phyloP scores from a whole-genome alignment of 2,329 filamentous ascomycete species.

The Colletotrichum theobromicola region DNA sequence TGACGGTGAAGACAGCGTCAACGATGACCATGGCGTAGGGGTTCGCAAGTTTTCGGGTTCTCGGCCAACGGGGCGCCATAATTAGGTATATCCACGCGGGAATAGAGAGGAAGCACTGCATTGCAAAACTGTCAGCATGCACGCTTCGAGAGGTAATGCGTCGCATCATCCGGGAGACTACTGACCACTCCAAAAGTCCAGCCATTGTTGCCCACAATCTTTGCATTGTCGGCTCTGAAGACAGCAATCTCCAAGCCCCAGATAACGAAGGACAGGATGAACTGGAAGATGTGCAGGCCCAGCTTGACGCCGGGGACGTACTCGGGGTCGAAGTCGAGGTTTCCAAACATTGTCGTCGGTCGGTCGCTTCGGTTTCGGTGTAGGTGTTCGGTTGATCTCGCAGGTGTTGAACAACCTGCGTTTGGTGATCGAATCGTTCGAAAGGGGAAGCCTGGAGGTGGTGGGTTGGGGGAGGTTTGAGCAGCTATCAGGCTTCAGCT shows the following conservation, averaged over 20 bases:
- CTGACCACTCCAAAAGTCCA: constrained; percentile 70
- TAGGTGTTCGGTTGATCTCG: background rate
- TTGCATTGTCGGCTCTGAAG: constrained; percentile 53
- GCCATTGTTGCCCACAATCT: constrained; percentile 62
- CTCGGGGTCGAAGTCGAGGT: constrained; percentile 58
- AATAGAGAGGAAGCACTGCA: constrained; percentile 67
- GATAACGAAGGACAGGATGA: constrained; percentile 57
- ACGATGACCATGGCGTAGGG: constrained; percentile 65
- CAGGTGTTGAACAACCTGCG: background rate
- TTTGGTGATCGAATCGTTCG: background rate
- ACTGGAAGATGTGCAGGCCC: constrained; percentile 60
- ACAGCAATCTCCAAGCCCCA: constrained; percentile 67
- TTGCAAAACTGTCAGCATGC: constrained; percentile 4
- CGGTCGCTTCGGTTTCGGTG: background rate
- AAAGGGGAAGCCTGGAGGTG: background rate
- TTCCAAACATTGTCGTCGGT: constrained; percentile 44
- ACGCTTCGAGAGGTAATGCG: background rate
- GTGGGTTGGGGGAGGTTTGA: background rate
- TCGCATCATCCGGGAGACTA: constrained; percentile 8
- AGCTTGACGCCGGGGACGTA: constrained; percentile 62
- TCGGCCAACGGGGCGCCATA: constrained; percentile 67
- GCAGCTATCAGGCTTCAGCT: constrained; percentile 16
- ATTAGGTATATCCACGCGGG: constrained; percentile 70
- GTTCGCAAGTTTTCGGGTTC: constrained; percentile 66
- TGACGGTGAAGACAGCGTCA: constrained; percentile 61